These are phyloP conservation scores for Tylopilus balloui DNA, from an alignment of 768 basidiomycete species.

Conservation along the genomic window DNA sequence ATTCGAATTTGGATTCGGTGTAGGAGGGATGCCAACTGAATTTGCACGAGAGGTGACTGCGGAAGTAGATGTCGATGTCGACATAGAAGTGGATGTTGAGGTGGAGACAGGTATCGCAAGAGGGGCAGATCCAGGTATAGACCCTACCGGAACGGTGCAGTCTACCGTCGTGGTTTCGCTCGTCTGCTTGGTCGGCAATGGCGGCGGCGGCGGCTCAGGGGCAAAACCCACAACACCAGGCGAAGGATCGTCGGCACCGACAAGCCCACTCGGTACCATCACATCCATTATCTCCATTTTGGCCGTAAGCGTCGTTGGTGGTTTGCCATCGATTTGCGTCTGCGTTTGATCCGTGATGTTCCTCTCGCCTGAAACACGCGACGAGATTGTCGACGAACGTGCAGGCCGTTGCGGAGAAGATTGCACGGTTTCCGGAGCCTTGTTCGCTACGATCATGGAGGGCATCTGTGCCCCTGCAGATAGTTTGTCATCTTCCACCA, in stretches of 20 bases:
- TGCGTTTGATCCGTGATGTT: slow-evolving; percentile 7
- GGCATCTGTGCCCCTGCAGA: background rate
- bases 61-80: slow-evolving; percentile 25
- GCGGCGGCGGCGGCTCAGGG: slow-evolving; percentile 31
- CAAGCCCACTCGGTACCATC: slow-evolving; percentile 17
- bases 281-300: slow-evolving; percentile 27
- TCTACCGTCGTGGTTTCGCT: slow-evolving; percentile 14
- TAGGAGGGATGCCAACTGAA: slow-evolving; percentile 18
- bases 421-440: background rate
- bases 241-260: slow-evolving; percentile 14
- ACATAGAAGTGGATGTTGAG: slow-evolving; percentile 14
- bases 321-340: slow-evolving; percentile 3
- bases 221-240: slow-evolving; percentile 26
- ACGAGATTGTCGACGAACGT: background rate
- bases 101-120: slow-evolving; percentile 8
- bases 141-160: background rate
- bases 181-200: slow-evolving; percentile 25
- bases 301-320: slow-evolving; percentile 13
- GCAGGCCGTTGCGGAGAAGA: background rate
- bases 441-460: background rate
- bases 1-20: slow-evolving; percentile 1
- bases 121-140: background rate
- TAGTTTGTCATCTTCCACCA: background rate
- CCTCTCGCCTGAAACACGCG: slow-evolving; percentile 1
- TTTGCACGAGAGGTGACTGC: slow-evolving; percentile 23